Conservation (phyloP, 169 alveolate genomes). For the Plasmodium vinckei region DNA sequence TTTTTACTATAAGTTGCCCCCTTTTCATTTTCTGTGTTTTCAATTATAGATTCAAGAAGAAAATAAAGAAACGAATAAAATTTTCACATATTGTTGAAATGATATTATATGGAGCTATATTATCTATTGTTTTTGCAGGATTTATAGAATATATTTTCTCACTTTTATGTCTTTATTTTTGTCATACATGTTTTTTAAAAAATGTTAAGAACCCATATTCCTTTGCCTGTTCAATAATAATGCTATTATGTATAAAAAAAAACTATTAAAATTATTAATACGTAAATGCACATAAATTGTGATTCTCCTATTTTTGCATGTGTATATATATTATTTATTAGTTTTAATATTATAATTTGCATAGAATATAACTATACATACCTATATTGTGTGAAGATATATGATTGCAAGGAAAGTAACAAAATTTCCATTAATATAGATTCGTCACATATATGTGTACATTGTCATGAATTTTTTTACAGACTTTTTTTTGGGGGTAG, state of each 20-base stretch:
- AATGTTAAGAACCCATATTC: constrained; percentile 13
- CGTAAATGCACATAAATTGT: constrained; percentile 7
- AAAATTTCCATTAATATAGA: neutral
- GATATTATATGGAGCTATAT: constrained; percentile 58
- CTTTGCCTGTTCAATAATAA: constrained; percentile 33
- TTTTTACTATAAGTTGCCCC: neutral
- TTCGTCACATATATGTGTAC: neutral
- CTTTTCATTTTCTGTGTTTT: constrained; percentile 18
- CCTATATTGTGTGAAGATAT: neutral
- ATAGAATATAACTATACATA: neutral
- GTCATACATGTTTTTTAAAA: constrained; percentile 36
- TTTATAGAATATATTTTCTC: constrained; percentile 49
- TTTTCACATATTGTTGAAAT: constrained; percentile 52
- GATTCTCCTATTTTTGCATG: neutral
- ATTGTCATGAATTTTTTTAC: neutral
- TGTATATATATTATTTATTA: neutral
- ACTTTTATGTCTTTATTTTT: constrained; percentile 38
- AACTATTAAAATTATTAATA: neutral
- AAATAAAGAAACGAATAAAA: constrained; percentile 29
- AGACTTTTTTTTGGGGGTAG: constrained; percentile 71
- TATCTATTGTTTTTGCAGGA: constrained; percentile 41
- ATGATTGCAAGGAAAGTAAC: neutral
- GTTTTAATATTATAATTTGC: neutral
- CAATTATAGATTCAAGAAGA: constrained; percentile 32
- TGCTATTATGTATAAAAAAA: constrained; percentile 53